Evolutionary conservation across 1,284 basidiomycete genomes (phyloP), one percentile per base, ranked within the genome.

Genomic region (Cryptococcus sp.): DNA sequence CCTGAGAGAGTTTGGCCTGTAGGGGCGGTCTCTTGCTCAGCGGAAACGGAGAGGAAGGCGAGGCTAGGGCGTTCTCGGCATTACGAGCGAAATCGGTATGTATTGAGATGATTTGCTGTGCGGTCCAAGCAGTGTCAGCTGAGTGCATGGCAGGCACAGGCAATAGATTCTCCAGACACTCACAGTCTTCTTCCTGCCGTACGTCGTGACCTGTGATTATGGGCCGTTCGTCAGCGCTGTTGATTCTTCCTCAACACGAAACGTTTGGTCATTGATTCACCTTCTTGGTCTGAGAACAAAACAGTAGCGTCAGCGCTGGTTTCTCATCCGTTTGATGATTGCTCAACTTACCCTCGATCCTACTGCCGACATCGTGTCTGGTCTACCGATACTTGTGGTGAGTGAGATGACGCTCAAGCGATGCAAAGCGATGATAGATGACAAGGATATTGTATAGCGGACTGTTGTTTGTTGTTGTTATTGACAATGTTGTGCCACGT

Each of bases 141-240:
- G 31, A 10, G 42, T 27, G 38, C 25, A 19, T 19, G 2, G 20
- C 23, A 22, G 45, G 39, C 15, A 19, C 16, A 17, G 46, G 42
- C n/a, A 50, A n/a, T 20, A 15, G 50, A 31, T 27, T 22, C 11
- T 35, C 38, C 38, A 50, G 42, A 23, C 22, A 22, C 73, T 65
- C 48, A 78, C 76, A 5, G 68, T 71, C 57, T 71, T 71, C 53
- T 71, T 73, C 35, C 64, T 65, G 22, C 77, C 78, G 53, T 79
- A 79, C 5, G 74, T 74, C 8, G 66, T 75, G 61, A 79, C 74
- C 70, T 77, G 58, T 31, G 7, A 35, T 35, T 8, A 35, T 35
- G 8, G 27, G 10, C 7, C 38, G 13, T 15, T 49, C 48, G 59
- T 48, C 42, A 47, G 49, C 42, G 17, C 4, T 41, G 20, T 8